Conservation (phyloP, 2,329 filamentous ascomycete species). For the Ceratocystis cubensis region DNA sequence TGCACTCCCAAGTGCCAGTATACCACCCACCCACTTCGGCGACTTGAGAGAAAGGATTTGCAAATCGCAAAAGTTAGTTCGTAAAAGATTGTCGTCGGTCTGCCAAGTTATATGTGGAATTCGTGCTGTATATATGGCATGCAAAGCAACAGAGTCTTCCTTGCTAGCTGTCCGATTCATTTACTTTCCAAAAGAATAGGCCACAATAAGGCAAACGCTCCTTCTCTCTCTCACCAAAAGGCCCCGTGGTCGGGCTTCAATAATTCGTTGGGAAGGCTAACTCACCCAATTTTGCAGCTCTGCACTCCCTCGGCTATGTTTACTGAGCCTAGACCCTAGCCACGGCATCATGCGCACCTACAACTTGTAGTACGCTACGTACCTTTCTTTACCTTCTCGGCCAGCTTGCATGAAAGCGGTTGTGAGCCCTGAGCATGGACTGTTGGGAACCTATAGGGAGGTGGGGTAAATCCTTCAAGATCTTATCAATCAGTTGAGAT, state of each 20-base stretch:
- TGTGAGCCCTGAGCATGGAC: neutral
- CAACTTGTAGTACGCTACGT: neutral
- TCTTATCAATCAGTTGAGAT: conserved; percentile 21
- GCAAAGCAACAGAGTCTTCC: neutral
- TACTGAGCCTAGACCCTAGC: neutral
- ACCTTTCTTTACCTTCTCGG: neutral
- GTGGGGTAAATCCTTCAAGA: conserved; percentile 4
- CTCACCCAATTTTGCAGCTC: neutral
- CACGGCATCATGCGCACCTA: neutral
- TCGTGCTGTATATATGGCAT: neutral
- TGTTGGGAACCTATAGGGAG: neutral
- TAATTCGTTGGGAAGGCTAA: neutral
- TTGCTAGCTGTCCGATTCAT: neutral
- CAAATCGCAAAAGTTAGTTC: no score
- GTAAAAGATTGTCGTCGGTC: no score
- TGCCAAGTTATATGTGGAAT: neutral
- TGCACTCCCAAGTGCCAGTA: no score
- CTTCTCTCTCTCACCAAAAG: neutral
- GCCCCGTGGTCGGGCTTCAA: neutral
- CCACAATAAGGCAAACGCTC: neutral
- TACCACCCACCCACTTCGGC: no score
- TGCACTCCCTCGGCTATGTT: neutral
- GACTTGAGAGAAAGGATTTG: no score
- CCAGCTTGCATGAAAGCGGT: neutral
- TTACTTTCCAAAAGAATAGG: neutral